phyloP scores from a whole-genome alignment of 441 rosid genomes.

The Rhodomyrtus psidioides region DNA sequence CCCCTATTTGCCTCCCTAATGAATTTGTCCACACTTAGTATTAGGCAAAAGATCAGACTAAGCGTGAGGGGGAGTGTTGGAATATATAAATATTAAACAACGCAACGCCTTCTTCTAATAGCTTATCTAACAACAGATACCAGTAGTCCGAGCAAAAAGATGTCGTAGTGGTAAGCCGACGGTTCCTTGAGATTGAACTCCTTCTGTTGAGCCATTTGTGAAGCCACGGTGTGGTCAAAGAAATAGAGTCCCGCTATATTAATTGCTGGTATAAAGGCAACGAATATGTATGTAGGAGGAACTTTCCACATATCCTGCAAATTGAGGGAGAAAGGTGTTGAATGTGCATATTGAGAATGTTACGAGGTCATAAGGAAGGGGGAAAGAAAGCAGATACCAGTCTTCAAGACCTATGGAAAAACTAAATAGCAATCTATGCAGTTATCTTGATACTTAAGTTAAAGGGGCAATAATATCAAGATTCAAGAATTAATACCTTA shows the following conservation, averaged over 20 bases:
- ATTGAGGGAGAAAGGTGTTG: not conserved
- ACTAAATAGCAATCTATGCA: not conserved
- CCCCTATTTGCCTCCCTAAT: no score
- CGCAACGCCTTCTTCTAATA: no score
- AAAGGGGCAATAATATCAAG: not conserved
- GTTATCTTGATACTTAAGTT: not conserved
- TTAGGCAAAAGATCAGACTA: no score
- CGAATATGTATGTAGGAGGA: not conserved
- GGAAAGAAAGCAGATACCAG: not conserved
- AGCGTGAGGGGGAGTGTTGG: no score
- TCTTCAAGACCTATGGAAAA: not conserved
- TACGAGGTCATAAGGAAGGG: no score
- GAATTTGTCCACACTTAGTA: no score
- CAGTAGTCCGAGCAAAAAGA: not conserved
- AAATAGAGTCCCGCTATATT: not conserved
- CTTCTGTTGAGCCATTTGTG: not conserved
- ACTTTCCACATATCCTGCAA: not conserved
- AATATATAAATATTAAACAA: no score
- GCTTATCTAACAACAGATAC: no score
- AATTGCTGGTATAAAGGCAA: not conserved
- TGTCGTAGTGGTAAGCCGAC: not conserved
- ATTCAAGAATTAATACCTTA: not conserved
- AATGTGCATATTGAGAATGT: not conserved
- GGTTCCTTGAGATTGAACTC: not conserved
- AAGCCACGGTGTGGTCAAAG: constrained; percentile 1